Evolutionary conservation across 805 yeast genomes (phyloP).

Genomic region (Huiozyma naganishii): DNA sequence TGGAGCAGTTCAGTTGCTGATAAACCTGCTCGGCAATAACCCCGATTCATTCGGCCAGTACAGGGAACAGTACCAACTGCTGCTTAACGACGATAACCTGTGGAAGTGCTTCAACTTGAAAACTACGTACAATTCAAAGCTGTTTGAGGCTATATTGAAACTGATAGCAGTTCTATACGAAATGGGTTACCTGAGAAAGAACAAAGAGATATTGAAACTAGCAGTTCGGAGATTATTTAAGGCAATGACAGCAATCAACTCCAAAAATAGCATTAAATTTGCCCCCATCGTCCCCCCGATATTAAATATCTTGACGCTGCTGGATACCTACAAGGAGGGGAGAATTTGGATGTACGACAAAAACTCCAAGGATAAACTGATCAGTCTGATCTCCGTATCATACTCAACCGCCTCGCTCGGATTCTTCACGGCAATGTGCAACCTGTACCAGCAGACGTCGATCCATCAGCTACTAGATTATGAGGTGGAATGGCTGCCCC

Average conservation of each 20-base stretch:
- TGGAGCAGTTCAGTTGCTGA: constrained; percentile 40
- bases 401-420: constrained; percentile 41
- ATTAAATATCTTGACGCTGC: constrained; percentile 34
- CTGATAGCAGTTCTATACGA: constrained; percentile 28
- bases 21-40: constrained; percentile 18
- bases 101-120: constrained; percentile 34
- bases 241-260: constrained; percentile 22
- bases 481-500: constrained; percentile 14
- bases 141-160: constrained; percentile 34
- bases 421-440: constrained; percentile 32
- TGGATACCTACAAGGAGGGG: constrained; percentile 37
- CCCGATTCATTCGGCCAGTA: constrained; percentile 6
- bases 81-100: constrained; percentile 34
- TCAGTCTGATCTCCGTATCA: constrained; percentile 40
- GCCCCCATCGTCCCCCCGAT: constrained; percentile 39
- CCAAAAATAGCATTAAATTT: constrained; percentile 33
- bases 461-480: constrained; percentile 12
- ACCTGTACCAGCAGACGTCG: constrained; percentile 12
- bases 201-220: constrained; percentile 26
- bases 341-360: constrained; percentile 47
- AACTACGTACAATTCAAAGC: constrained; percentile 29
- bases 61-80: constrained; percentile 17
- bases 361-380: constrained; percentile 33
- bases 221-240: constrained; percentile 26
- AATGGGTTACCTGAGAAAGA: constrained; percentile 8